Percentiles rank a stretch among this genome's conserved stretches.
Conservation (phyloP, 768 basidiomycete genomes). For the Epithele typhae region DNA sequence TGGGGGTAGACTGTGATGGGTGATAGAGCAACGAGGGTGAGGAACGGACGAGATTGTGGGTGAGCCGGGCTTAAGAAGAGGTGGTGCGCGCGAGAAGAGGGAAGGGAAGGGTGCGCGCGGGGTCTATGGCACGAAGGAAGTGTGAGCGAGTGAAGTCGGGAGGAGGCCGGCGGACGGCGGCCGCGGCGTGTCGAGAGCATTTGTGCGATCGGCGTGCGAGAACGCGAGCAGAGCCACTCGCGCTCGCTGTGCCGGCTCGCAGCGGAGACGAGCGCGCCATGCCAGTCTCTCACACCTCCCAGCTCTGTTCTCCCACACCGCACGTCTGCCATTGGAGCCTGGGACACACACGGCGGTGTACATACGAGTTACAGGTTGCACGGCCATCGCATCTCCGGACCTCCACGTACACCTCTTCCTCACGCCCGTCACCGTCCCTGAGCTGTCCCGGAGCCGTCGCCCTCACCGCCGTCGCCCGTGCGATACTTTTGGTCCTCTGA, state of each 20-base stretch:
- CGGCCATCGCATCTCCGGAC: conserved; percentile 10
- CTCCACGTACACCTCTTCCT: conserved; percentile 3
- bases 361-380: conserved; percentile 7
- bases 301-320: conserved; percentile 2
- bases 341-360: conserved; percentile 7
- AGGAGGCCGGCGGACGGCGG: too few relatives aligned
- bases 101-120: too few relatives aligned
- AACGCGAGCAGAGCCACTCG: conserved; percentile 1
- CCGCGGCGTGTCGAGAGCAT: too few relatives aligned
- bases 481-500: conserved; percentile 83
- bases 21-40: not conserved
- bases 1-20: conserved; percentile 1
- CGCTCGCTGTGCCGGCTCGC: conserved; percentile 3
- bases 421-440: conserved; percentile 3
- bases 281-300: not conserved
- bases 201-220: conserved; percentile 7
- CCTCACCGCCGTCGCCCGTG: conserved; percentile 39
- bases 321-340: conserved; percentile 1
- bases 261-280: not conserved
- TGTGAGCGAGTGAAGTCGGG: too few relatives aligned
- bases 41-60: not conserved
- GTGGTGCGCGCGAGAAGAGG: too few relatives aligned
- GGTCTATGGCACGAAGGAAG: too few relatives aligned
- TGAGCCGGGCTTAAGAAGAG: conserved; percentile 5
- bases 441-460: conserved; percentile 25